phyloP scores from a whole-genome alignment of 768 basidiomycete species.

The Candolleomyces aberdarensis region DNA sequence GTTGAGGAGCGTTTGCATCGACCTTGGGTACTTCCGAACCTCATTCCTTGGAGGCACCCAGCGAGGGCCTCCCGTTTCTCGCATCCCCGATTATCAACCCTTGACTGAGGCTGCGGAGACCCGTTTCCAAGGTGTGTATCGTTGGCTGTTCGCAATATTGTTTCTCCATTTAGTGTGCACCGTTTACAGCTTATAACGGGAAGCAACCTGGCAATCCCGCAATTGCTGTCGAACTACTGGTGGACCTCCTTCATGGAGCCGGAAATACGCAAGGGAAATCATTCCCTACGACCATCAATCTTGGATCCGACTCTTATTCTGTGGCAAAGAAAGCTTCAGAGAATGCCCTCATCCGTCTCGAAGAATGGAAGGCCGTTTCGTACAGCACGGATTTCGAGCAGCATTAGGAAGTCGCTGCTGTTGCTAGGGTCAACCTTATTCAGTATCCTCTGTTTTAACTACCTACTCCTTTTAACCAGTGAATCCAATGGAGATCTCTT shows the following conservation, averaged over 20 bases:
- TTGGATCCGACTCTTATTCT: slow-evolving; percentile 29
- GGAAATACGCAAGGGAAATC: slow-evolving; percentile 27
- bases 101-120: slow-evolving; percentile 21
- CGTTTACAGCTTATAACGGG: slow-evolving; percentile 25
- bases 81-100: slow-evolving; percentile 31
- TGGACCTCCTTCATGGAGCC: slow-evolving; percentile 30
- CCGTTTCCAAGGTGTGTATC: slow-evolving; percentile 14
- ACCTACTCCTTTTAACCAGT: too few relatives aligned
- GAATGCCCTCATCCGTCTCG: slow-evolving; percentile 15
- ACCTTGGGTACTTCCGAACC: slow-evolving; percentile 40
- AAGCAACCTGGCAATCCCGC: slow-evolving; percentile 35
- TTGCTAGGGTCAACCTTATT: too few relatives aligned
- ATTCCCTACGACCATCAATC: slow-evolving; percentile 23
- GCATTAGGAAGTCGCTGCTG: too few relatives aligned
- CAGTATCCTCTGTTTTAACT: too few relatives aligned
- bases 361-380: slow-evolving; percentile 32
- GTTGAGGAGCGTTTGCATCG: slow-evolving; percentile 33
- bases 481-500: too few relatives aligned
- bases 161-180: neutral
- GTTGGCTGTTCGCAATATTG: too few relatives aligned
- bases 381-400: slow-evolving; percentile 20
- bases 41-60: slow-evolving; percentile 26
- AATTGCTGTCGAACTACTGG: slow-evolving; percentile 31
- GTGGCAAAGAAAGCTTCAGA: slow-evolving; percentile 18
- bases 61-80: slow-evolving; percentile 23